These are phyloP conservation scores for Phytopythium montanum DNA, from an alignment of 352 stramenopile genomes.

Conservation along the genomic window DNA sequence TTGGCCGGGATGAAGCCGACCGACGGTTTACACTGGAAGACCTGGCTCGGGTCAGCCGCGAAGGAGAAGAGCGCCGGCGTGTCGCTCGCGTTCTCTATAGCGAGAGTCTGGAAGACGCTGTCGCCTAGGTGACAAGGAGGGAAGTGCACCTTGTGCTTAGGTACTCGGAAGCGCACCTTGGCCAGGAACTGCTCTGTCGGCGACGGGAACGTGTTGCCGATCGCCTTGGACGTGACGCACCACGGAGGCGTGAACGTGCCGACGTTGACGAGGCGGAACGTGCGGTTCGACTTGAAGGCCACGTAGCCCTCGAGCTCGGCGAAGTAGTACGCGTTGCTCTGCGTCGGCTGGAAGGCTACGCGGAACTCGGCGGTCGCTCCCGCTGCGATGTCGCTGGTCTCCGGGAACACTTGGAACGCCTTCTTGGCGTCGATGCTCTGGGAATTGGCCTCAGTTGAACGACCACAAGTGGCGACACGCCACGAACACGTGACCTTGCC, in stretches of 20 bases:
- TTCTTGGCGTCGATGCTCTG: neutral
- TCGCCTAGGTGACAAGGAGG: constrained; percentile 88
- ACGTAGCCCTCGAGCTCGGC: constrained; percentile 86
- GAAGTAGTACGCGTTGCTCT: constrained; percentile 88
- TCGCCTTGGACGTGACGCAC: constrained; percentile 67
- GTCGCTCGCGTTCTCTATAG: constrained; percentile 86
- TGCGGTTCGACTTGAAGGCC: constrained; percentile 92
- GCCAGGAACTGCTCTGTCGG: constrained; percentile 85
- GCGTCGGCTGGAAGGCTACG: constrained; percentile 75
- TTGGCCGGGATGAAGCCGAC: constrained; percentile 71
- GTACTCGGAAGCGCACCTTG: constrained; percentile 64
- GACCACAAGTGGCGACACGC: constrained; percentile 43
- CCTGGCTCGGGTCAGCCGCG: constrained; percentile 44
- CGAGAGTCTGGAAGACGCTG: constrained; percentile 85
- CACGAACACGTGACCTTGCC: constrained; percentile 83
- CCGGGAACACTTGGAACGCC: constrained; percentile 75
- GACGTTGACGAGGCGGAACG: constrained; percentile 92
- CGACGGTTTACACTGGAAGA: constrained; percentile 72
- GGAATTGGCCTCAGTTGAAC: constrained; percentile 1
- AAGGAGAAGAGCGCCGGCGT: constrained; percentile 88
- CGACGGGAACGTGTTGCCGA: constrained; percentile 88
- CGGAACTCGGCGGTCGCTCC: constrained; percentile 74
- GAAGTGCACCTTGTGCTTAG: constrained; percentile 69
- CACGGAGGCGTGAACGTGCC: constrained; percentile 90
- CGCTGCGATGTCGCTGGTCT: constrained; percentile 72